These are phyloP conservation scores for Metarhizium brunneum DNA, from an alignment of 2,329 filamentous ascomycete genomes.

Conservation along the genomic window DNA sequence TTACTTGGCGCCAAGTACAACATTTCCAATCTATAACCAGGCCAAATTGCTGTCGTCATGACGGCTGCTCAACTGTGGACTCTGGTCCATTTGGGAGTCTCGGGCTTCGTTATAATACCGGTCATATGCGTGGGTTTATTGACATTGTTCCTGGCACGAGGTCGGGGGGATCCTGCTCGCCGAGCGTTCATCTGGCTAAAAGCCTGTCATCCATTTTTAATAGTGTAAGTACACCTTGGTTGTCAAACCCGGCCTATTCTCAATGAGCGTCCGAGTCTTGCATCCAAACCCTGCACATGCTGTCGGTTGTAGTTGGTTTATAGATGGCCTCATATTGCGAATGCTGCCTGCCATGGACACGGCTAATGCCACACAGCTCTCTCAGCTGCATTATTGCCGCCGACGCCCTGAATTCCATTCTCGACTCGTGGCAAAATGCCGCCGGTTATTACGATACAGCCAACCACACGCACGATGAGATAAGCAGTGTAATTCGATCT, in stretches of 20 bases:
- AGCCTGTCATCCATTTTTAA: slow-evolving; percentile 2
- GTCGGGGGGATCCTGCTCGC: slow-evolving; percentile 4
- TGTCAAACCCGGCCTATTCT: not conserved
- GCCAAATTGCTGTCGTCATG: not conserved
- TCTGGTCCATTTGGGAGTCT: slow-evolving; percentile 5
- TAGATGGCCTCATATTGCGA: not conserved
- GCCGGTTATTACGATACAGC: slow-evolving; percentile 6
- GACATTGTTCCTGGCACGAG: slow-evolving; percentile 2
- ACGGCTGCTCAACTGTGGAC: slow-evolving; percentile 5
- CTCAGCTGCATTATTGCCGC: slow-evolving; percentile 6
- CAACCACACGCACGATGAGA: slow-evolving; percentile 6
- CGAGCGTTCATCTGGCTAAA: slow-evolving; percentile 6
- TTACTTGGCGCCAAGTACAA: not conserved
- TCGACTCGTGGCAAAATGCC: slow-evolving; percentile 8
- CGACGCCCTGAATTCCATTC: slow-evolving; percentile 5
- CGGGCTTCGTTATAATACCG: slow-evolving; percentile 6
- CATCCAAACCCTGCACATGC: not conserved
- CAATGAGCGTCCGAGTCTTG: not conserved
- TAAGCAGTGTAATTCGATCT: slow-evolving; percentile 5
- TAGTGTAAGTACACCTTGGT: slow-evolving; percentile 4
- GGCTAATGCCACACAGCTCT: not conserved
- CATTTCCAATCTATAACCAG: not conserved
- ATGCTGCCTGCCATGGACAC: not conserved
- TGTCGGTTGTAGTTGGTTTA: not conserved
- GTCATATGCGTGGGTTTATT: slow-evolving; percentile 3